Base-by-base conservation (phyloP, 1,284 basidiomycete species). In the Apiotrichum gamsii region DNA sequence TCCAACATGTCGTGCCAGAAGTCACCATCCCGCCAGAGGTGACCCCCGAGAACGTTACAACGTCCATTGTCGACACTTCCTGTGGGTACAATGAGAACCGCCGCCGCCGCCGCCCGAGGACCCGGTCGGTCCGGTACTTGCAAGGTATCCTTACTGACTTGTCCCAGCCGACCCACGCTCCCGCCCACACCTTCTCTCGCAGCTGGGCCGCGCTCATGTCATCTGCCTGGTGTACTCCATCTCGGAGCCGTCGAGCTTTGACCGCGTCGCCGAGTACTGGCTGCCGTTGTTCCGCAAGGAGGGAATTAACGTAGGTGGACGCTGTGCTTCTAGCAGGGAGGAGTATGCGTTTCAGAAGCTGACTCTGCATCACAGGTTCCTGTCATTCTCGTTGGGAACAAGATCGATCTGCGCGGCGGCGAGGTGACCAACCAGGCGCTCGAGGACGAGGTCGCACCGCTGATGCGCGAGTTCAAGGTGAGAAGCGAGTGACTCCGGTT, bases 261-360 rank as follows among this genome's bases (percentile, higher is more conserved):
- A 96, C 73, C 84, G 94, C 48, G 91, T 98, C 72, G 89, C 91
- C 24, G 85, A 91, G n/a, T 97, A 90, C 71, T 98, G 94, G 94
- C 77, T 98, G 45, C 94, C 94, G n/a, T 84, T 90, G 62, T 95
- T 98, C 73, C 82, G 91, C 36, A 87, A 93, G 58, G 78, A 96
- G 23, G 94, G 94, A 51, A 88, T 95, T 64, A 94, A 95, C 76
- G 89, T 90, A 56, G 75, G 72, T 36, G 35, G n/a, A 19, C 8
- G n/a, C n/a, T n/a, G n/a, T n/a, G n/a, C n/a, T n/a, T n/a, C n/a
- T n/a, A n/a, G n/a, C n/a, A n/a, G n/a, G n/a, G n/a, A n/a, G n/a
- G n/a, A n/a, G 5, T n/a, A 13, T 25, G 23, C 6, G 23, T 41
- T 44, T 43, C n/a, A n/a, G 21, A 46, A n/a, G 15, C 28, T 37